Base-by-base conservation (phyloP, 2,329 filamentous ascomycete species). In the Cadophora gregata region DNA sequence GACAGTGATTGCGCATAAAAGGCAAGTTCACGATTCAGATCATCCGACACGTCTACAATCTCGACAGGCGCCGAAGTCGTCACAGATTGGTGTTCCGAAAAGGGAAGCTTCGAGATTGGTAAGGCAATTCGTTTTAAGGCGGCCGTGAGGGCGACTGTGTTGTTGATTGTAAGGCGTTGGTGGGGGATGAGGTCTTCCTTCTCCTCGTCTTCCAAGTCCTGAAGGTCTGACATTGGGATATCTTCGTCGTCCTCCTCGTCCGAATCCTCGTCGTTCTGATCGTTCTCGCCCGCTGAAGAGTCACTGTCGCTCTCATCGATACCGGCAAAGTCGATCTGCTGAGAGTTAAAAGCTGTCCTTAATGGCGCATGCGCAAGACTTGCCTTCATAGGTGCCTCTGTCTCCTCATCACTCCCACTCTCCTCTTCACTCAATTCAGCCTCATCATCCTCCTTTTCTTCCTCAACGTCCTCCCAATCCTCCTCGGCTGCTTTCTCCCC, bases 131-230 rank as follows among this genome's bases (percentile, higher is more conserved):
- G 93, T 76, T 91, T 91, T 69, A 96, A 85, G 14, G 93, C 89
- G 72, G 92, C 85, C 71, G 88, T 87, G 61, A 99, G 91, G 38
- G 95, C 96, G 71, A 92, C 84, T 63, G 92, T 94, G 83, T 99
- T 99, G 86, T 99, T 97, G 82, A 98, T 98, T 62, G 94, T 97
- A 72, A 97, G 89, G 74, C 93, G 92, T 78, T 96, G 93, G 81
- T 97, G 92, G 19, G 93, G 93, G 69, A 97, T 88, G 48, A 97
- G 86, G 76, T 97, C 94, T 80, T 92, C 92, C 74, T 88, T 90
- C 75, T 96, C 93, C 70, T 92, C 91, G 24, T 92, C 93, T 63
- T 91, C 82, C 31, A 89, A 81, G 62, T 92, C 92, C 74, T 92
- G 91, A 61, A 96, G 89, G 74, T 97, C 94, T 36, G 93, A 97